Base-by-base conservation (phyloP, 768 basidiomycete genomes). In the Mycena maculata region DNA sequence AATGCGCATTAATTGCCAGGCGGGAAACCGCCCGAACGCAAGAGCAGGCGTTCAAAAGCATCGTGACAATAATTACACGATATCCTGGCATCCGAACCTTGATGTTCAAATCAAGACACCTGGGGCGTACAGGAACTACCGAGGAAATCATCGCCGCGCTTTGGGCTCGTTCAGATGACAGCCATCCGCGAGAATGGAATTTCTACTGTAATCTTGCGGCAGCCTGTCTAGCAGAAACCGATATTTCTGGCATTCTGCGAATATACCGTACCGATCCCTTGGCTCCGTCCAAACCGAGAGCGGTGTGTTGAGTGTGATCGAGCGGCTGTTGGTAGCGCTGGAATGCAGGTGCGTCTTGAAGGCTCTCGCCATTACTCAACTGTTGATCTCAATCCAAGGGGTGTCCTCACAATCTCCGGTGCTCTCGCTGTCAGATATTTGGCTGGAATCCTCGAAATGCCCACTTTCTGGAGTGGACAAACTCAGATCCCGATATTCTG, bases 11-110 rank as follows among this genome's bases (percentile, higher is more conserved):
- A 7, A 3, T n/a, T 3, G 2, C 7, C 16, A 59, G 58, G 4
- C n/a, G 45, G 22, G 45, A 59, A 48, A 33, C 45, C 22, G 44
- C 58, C 12, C n/a, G 18, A 1, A 59, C 58, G 7, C 58, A 59
- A 27, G 22, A 48, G 6, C n/a, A 36, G 15, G 42, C 58, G 5
- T 59, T 59, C 18, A 30, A 49, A 15, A 27, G 25, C 15, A 25
- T 59, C 3, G 47, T 59, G 15, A 27, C 22, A 6, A 39, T 31
- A 7, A 28, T 20, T 0, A 59, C 58, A 3, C 58, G 47, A 20
- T 59, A 48, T 22, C 45, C 23, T 2, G 47, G 45, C 2, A 59
- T 25, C 3, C 45, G 45, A 2, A 6, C 23, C 4, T 16, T 49
- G 1, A 38, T 59, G 5, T 33, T 59, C 15, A 47, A 38, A n/a